A percentile compares a stretch with the other conserved stretches of the same genome.
Conservation (phyloP, 2,329 filamentous ascomycete genomes). For the Scorias spongiosa region DNA sequence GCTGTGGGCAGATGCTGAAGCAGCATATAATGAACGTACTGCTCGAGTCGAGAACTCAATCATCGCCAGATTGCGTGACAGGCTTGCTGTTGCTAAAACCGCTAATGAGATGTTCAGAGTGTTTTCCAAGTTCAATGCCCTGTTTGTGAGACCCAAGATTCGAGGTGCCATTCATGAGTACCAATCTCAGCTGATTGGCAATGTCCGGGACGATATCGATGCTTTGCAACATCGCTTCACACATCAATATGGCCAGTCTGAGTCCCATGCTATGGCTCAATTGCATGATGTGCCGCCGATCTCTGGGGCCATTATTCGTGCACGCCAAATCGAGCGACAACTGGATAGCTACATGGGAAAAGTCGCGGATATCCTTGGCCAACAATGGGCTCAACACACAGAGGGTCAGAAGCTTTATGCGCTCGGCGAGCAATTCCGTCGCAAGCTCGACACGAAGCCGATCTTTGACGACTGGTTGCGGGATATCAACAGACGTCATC, state of each 20-base stretch:
- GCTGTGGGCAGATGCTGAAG: conserved; percentile 84
- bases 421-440: conserved; percentile 85
- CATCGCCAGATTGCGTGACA: conserved; percentile 82
- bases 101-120: conserved; percentile 99
- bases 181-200: conserved; percentile 93
- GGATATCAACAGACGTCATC: conserved; percentile 74
- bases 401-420: conserved; percentile 88
- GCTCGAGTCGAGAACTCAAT: conserved; percentile 97
- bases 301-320: conserved; percentile 94
- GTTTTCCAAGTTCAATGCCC: conserved; percentile 98
- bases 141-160: conserved; percentile 98
- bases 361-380: conserved; percentile 92
- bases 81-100: conserved; percentile 86
- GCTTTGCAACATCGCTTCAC: conserved; percentile 94
- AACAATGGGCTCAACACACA: conserved; percentile 85
- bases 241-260: conserved; percentile 95
- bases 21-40: conserved; percentile 92
- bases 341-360: conserved; percentile 96
- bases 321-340: conserved; percentile 89
- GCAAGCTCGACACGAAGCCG: conserved; percentile 84
- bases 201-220: conserved; percentile 91
- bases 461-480: conserved; percentile 94
- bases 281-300: conserved; percentile 90
- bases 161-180: conserved; percentile 95
- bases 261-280: conserved; percentile 96